Evolutionary conservation across 495 filamentous ascomycete species (phyloP), one percentile per base, ranked within the genome.

Genomic region (Hypoxylon fuscum): DNA sequence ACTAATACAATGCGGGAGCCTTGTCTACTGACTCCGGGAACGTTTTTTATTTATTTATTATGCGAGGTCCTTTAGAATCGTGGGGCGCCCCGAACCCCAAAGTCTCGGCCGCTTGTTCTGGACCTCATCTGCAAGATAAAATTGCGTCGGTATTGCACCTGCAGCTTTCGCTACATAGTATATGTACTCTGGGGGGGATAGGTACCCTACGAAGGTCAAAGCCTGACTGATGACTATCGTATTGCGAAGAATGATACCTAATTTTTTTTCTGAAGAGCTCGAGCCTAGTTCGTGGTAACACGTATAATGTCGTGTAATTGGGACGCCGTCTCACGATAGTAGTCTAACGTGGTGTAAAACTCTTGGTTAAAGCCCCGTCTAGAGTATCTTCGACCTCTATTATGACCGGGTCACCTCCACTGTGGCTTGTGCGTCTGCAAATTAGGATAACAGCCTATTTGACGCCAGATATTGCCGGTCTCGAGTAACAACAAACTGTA

Each of bases 121-220:
- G 64, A 59, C 49, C 51, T 43, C n/a, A 50, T 59, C 64, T 68
- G 64, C 64, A 68, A 63, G 64, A 68, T 68, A 59, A 68, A 68
- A 68, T 68, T 68, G 48, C 64, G 41, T 68, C 64, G 64, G 64
- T 68, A 68, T 68, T 68, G 64, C 64, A 63, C 59, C 64, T 68
- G 64, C 64, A 63, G 54, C 54, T 52, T 41, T 23, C 21, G 46
- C 56, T 61, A 59, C 42, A n/a, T n/a, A n/a, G n/a, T n/a, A n/a
- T 34, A 37, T 50, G 49, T 65, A 65, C 43, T 35, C 37, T 51
- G 27, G 51, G 62, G 45, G 31, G 34, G n/a, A n/a, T n/a, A n/a
- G n/a, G n/a, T n/a, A n/a, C n/a, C n/a, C n/a, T n/a, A n/a, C n/a
- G n/a, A n/a, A n/a, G n/a, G n/a, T n/a, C n/a, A n/a, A n/a, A n/a